Evolutionary conservation across 1,139 yeast species (phyloP).

Genomic region (Suhomyces terraborum): DNA sequence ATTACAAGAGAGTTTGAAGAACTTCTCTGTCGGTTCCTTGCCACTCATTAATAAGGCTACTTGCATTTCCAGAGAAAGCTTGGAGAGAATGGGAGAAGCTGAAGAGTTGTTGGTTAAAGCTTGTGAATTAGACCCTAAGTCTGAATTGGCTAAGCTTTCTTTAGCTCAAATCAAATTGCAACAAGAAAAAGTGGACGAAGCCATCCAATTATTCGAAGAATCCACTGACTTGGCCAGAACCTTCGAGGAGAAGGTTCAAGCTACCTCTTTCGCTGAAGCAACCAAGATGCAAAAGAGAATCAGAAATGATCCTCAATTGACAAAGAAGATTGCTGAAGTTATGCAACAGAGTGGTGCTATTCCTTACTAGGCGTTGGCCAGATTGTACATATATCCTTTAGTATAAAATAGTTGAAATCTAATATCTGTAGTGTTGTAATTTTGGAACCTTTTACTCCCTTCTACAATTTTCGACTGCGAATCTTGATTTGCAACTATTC

Average conservation of each 20-base stretch:
- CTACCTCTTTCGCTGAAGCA: constrained; percentile 91
- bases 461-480: no score
- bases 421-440: not conserved
- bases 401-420: constrained; percentile 2
- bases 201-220: constrained; percentile 77
- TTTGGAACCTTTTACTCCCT: no score
- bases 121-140: constrained; percentile 77
- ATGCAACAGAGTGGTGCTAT: constrained; percentile 35
- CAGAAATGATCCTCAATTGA: constrained; percentile 63
- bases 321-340: constrained; percentile 46
- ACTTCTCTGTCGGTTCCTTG: constrained; percentile 74
- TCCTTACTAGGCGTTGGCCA: constrained; percentile 12
- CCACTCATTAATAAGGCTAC: constrained; percentile 91
- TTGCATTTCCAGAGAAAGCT: constrained; percentile 61
- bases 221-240: constrained; percentile 83
- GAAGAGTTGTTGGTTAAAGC: constrained; percentile 74
- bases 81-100: constrained; percentile 60
- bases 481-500: constrained; percentile 11
- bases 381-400: constrained; percentile 9
- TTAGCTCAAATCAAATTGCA: constrained; percentile 90
- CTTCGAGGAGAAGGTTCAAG: constrained; percentile 85
- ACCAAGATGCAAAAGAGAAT: constrained; percentile 78
- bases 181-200: constrained; percentile 79
- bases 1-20: constrained; percentile 69
- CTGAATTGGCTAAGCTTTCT: constrained; percentile 86